Evolutionary conservation across 164 flowering plant species (phyloP).

Genomic region (Amborella trichopoda): DNA sequence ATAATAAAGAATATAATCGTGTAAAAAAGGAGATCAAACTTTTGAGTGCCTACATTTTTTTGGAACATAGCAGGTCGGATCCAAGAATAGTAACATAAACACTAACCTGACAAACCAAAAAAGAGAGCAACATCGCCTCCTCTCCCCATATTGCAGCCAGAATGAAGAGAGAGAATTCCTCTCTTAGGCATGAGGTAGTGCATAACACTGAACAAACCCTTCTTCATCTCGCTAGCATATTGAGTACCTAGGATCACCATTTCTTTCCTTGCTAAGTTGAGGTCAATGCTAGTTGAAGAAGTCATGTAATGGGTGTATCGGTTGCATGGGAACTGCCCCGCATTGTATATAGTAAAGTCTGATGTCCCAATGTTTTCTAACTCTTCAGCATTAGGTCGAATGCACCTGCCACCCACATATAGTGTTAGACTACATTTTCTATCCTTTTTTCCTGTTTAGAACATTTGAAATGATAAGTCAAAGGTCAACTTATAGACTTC

Average conservation of each 20-base stretch:
- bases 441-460: too few species aligned
- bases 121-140: slow-evolving; percentile 97
- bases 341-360: slow-evolving; percentile 99
- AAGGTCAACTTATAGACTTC: too few species aligned
- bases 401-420: slow-evolving; percentile 81
- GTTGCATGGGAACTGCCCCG: slow-evolving; percentile 97
- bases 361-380: slow-evolving; percentile 97
- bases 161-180: slow-evolving; percentile 85
- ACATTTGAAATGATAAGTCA: too few species aligned
- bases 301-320: slow-evolving; percentile 99
- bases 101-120: slow-evolving; percentile 99
- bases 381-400: slow-evolving; percentile 96
- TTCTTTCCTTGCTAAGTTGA: slow-evolving; percentile 85
- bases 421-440: too few species aligned
- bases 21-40: too few species aligned
- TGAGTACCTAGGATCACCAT: slow-evolving; percentile 99
- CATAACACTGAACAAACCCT: slow-evolving; percentile 93
- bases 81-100: too few species aligned
- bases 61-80: too few species aligned
- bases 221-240: slow-evolving; percentile 99
- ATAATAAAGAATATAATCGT: too few species aligned
- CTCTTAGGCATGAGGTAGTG: slow-evolving; percentile 99
- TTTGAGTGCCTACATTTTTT: too few species aligned
- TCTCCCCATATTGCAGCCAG: slow-evolving; percentile 99
- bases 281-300: slow-evolving; percentile 93